phyloP scores from a whole-genome alignment of 768 basidiomycete genomes.

The Boletus rubescentipes region DNA sequence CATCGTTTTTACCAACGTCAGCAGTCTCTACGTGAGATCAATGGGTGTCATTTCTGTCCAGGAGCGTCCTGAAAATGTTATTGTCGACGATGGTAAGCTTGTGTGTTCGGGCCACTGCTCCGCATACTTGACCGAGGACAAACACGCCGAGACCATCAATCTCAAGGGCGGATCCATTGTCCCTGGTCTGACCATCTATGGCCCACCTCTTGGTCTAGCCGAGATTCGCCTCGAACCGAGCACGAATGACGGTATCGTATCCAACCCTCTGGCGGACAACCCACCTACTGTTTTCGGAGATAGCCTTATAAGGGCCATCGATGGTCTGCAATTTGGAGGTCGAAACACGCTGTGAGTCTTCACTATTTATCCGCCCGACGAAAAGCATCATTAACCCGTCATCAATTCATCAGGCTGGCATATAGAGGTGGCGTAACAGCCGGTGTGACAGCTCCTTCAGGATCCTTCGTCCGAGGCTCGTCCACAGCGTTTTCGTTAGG shows the following conservation, averaged over 20 bases:
- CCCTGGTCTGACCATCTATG: slow-evolving; percentile 73
- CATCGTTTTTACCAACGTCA: slow-evolving; percentile 68
- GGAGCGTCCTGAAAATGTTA: slow-evolving; percentile 28
- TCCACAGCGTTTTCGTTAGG: slow-evolving; percentile 63
- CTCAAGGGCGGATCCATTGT: slow-evolving; percentile 68
- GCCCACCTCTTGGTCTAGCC: slow-evolving; percentile 66
- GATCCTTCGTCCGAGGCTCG: slow-evolving; percentile 53
- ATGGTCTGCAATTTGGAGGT: slow-evolving; percentile 31
- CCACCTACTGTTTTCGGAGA: slow-evolving; percentile 33
- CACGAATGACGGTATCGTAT: slow-evolving; percentile 65
- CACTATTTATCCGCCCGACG: neutral
- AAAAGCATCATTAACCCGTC: neutral
- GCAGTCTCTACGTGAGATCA: slow-evolving; percentile 40
- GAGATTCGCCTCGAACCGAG: slow-evolving; percentile 68
- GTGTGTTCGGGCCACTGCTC: slow-evolving; percentile 46
- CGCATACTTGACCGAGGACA: slow-evolving; percentile 14
- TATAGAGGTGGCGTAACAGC: slow-evolving; percentile 67
- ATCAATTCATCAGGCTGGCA: slow-evolving; percentile 54
- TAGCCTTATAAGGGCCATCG: slow-evolving; percentile 38
- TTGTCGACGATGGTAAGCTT: slow-evolving; percentile 51
- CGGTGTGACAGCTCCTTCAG: slow-evolving; percentile 54
- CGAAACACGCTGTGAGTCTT: slow-evolving; percentile 21
- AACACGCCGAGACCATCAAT: slow-evolving; percentile 46
- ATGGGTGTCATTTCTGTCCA: slow-evolving; percentile 26
- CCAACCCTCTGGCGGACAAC: slow-evolving; percentile 50